phyloP scores from a whole-genome alignment of 345 rosid genomes.

The Salix koriyanagi region DNA sequence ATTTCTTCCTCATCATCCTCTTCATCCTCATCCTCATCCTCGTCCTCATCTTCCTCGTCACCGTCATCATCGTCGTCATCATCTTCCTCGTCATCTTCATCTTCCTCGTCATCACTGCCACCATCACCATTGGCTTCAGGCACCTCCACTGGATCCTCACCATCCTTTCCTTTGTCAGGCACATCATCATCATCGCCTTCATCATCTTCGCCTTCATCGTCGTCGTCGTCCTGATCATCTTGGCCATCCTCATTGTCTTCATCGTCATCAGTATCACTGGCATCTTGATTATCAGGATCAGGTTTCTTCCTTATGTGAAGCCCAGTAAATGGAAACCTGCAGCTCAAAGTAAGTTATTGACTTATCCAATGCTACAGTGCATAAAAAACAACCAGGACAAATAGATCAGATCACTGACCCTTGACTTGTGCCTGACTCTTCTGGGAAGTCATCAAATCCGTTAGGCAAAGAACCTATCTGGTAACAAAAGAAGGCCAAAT shows the following conservation, averaged over 20 bases:
- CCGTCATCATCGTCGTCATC: constrained; percentile 21
- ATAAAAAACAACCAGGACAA: constrained; percentile 4
- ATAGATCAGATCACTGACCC: constrained; percentile 28
- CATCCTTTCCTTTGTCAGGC: constrained; percentile 31
- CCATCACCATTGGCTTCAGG: constrained; percentile 42
- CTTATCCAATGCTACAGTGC: constrained; percentile 1
- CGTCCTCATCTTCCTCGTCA: constrained; percentile 24
- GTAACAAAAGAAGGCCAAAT: constrained; percentile 4
- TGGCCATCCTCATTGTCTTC: constrained; percentile 28
- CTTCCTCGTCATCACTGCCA: constrained; percentile 23
- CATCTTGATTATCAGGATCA: constrained; percentile 41
- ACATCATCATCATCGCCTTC: constrained; percentile 37
- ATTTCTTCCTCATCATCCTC: constrained; percentile 37
- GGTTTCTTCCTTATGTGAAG: constrained; percentile 33
- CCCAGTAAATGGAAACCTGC: constrained; percentile 44
- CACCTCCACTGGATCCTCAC: constrained; percentile 45
- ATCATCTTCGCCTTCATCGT: constrained; percentile 39
- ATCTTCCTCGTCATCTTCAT: constrained; percentile 32
- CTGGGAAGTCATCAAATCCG: constrained; percentile 20
- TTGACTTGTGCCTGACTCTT: constrained; percentile 25
- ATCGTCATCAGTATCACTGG: constrained; percentile 51
- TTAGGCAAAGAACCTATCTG: constrained; percentile 34
- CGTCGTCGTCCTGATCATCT: constrained; percentile 31
- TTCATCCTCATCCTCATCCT: accelerated
- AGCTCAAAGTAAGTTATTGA: constrained; percentile 3